A percentile compares a stretch with the other conserved stretches of the same genome.
Evolutionary conservation across 2,329 filamentous ascomycete species (phyloP).

Genomic region (Trichoderma asperellum): DNA sequence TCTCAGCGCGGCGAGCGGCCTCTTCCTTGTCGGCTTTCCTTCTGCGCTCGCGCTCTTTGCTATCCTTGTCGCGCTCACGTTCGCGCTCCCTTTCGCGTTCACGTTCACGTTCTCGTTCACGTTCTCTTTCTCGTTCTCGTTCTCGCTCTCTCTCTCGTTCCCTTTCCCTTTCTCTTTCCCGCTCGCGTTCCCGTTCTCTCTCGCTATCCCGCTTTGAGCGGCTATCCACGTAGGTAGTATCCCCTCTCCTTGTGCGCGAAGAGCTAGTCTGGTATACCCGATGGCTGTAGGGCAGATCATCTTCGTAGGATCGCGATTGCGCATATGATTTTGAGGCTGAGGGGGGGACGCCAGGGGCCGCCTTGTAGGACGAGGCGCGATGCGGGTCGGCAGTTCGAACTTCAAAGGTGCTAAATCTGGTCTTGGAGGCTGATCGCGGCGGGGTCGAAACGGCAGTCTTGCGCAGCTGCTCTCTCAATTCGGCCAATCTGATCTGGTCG

Average conservation of each 20-base stretch:
- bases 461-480: slow-evolving; percentile 61
- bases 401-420: slow-evolving; percentile 42
- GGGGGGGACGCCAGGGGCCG: slow-evolving; percentile 38
- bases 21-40: slow-evolving; percentile 31
- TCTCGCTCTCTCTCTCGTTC: slow-evolving; percentile 43
- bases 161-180: slow-evolving; percentile 40
- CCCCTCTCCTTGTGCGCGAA: slow-evolving; percentile 47
- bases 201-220: slow-evolving; percentile 49
- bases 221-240: slow-evolving; percentile 53
- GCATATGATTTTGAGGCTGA: slow-evolving; percentile 42
- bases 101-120: slow-evolving; percentile 39
- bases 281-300: slow-evolving; percentile 46
- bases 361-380: slow-evolving; percentile 48
- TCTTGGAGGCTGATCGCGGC: slow-evolving; percentile 46
- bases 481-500: slow-evolving; percentile 68
- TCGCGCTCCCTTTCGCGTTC: slow-evolving; percentile 37
- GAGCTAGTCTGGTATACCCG: slow-evolving; percentile 49
- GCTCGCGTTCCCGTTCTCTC: slow-evolving; percentile 43
- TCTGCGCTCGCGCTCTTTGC: slow-evolving; percentile 35
- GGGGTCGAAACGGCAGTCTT: slow-evolving; percentile 48
- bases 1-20: slow-evolving; percentile 39
- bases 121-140: slow-evolving; percentile 41
- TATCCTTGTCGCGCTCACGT: slow-evolving; percentile 24
- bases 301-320: slow-evolving; percentile 52
- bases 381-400: slow-evolving; percentile 56